A percentile compares a stretch with the other conserved stretches of the same genome.
Evolutionary conservation across 2,329 filamentous ascomycete genomes (phyloP).

Genomic region (Aspergillus sp.): DNA sequence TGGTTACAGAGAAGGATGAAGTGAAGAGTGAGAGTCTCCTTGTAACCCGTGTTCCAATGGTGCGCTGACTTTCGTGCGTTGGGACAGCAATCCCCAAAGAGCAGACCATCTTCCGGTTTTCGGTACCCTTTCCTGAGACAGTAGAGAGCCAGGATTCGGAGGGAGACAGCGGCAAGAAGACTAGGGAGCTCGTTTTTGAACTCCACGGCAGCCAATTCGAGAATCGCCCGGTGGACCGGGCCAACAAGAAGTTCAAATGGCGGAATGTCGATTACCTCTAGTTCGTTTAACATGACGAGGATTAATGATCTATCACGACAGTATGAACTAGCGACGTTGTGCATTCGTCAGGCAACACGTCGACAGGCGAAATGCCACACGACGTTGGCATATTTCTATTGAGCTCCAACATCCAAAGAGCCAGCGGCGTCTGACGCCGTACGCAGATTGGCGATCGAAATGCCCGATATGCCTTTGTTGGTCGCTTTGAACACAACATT

Average conservation of each 20-base stretch:
- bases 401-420: no score
- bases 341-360: no score
- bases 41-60: neutral
- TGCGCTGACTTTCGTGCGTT: conserved; percentile 1
- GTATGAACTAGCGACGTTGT: no score
- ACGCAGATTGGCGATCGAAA: no score
- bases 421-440: no score
- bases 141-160: conserved; percentile 19
- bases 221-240: conserved; percentile 75
- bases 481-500: no score
- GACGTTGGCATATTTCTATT: no score
- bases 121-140: conserved; percentile 53
- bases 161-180: conserved; percentile 11
- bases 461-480: no score
- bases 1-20: conserved; percentile 69
- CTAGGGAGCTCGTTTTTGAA: conserved; percentile 68
- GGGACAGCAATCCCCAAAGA: conserved; percentile 74
- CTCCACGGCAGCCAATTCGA: conserved; percentile 85
- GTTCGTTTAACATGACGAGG: conserved; percentile 26
- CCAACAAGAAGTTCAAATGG: conserved; percentile 87
- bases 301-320: neutral
- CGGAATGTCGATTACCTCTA: conserved; percentile 74
- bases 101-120: conserved; percentile 77
- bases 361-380: no score
- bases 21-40: conserved; percentile 57